Conservation (phyloP, 2,329 filamentous ascomycete genomes). For the Diaporthe citri region DNA sequence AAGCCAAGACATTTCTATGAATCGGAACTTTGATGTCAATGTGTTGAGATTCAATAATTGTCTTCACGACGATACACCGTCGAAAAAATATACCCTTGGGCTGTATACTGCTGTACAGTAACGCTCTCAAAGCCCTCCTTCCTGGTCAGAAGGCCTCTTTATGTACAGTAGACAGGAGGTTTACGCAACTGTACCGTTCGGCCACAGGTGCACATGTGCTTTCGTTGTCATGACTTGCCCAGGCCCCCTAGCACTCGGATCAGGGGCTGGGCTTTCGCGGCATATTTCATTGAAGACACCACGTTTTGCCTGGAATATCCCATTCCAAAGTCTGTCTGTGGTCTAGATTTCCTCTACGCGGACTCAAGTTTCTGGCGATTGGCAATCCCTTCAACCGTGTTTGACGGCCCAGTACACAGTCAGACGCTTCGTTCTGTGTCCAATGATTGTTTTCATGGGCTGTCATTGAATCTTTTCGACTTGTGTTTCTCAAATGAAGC, state of each 20-base stretch:
- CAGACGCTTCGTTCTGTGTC: background rate
- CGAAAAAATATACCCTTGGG: background rate
- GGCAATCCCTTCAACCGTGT: no score
- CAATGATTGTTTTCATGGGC: no score
- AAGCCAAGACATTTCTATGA: background rate
- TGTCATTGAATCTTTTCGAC: fast-evolving
- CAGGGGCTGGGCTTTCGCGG: background rate
- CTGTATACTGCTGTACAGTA: background rate
- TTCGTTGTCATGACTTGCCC: background rate
- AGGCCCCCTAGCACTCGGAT: background rate
- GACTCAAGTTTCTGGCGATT: background rate
- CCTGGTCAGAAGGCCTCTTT: background rate
- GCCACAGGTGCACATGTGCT: background rate
- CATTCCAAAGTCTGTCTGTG: background rate
- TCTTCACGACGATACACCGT: background rate
- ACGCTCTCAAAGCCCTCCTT: background rate
- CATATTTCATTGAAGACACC: background rate
- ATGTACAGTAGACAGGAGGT: background rate
- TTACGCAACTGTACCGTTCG: no score
- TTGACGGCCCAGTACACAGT: background rate
- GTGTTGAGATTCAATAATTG: no score
- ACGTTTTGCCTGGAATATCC: background rate
- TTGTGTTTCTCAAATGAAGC: background rate
- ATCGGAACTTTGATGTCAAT: background rate
- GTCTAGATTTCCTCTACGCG: background rate